phyloP scores from a whole-genome alignment of 2,329 filamentous ascomycete genomes.

The Epichloe hybrida region DNA sequence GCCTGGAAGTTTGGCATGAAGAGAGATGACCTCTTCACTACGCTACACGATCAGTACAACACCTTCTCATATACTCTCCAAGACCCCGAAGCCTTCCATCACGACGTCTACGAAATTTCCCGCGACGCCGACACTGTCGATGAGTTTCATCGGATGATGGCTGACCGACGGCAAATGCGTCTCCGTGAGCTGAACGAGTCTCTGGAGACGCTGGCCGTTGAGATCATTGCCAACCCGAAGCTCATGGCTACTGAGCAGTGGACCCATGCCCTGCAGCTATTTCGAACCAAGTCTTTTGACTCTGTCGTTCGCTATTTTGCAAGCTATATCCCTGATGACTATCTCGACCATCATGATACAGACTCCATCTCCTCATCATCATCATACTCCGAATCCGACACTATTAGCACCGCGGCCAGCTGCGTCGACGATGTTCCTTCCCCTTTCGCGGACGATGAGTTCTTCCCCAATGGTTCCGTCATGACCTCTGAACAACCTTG shows the following conservation, averaged over 20 bases:
- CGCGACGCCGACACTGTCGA: slow-evolving; percentile 33
- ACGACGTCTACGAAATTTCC: slow-evolving; percentile 47
- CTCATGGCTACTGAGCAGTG: slow-evolving; percentile 46
- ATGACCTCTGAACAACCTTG: slow-evolving; percentile 36
- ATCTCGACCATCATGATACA: slow-evolving; percentile 26
- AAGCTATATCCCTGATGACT: slow-evolving; percentile 41
- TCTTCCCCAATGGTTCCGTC: slow-evolving; percentile 17
- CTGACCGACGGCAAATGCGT: slow-evolving; percentile 38
- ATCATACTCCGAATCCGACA: slow-evolving; percentile 25
- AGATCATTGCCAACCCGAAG: slow-evolving; percentile 46
- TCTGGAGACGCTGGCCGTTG: slow-evolving; percentile 43
- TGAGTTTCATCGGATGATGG: slow-evolving; percentile 41
- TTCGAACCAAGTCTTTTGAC: slow-evolving; percentile 44
- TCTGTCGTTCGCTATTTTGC: slow-evolving; percentile 47
- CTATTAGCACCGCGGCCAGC: slow-evolving; percentile 25
- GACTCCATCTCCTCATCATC: slow-evolving; percentile 21
- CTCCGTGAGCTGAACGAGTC: slow-evolving; percentile 40
- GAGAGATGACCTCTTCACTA: slow-evolving; percentile 42
- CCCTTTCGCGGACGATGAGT: slow-evolving; percentile 28
- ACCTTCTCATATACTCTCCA: slow-evolving; percentile 42
- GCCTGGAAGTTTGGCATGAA: slow-evolving; percentile 52
- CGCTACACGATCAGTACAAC: slow-evolving; percentile 47
- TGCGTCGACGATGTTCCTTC: slow-evolving; percentile 24
- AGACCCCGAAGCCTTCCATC: slow-evolving; percentile 47
- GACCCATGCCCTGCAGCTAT: slow-evolving; percentile 44